Evolutionary conservation across 1,139 yeast species (phyloP).

Genomic region (Pichia sp.): DNA sequence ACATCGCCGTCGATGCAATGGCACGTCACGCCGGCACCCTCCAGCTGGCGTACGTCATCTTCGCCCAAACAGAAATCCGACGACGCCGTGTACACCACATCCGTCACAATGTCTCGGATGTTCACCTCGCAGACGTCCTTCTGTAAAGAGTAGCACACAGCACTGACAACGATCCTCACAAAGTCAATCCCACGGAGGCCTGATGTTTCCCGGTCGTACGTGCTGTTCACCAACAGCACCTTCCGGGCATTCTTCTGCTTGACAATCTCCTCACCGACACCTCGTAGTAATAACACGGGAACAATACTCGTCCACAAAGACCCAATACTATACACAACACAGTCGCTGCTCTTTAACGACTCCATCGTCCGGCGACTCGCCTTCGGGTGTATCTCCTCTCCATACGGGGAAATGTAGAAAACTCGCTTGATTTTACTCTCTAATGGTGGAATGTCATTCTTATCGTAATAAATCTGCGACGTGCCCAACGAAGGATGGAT

Average conservation of each 20-base stretch:
- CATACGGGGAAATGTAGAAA: slow-evolving; percentile 83
- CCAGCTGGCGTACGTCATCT: neutral
- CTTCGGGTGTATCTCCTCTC: slow-evolving; percentile 80
- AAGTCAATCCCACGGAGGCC: slow-evolving; percentile 15
- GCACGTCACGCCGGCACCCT: neutral
- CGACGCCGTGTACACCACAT: neutral
- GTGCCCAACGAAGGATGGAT: slow-evolving; percentile 76
- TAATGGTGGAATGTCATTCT: slow-evolving; percentile 52
- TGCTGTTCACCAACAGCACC: slow-evolving; percentile 14
- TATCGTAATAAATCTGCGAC: slow-evolving; percentile 73
- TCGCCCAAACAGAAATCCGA: neutral
- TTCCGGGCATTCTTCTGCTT: neutral
- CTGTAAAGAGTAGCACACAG: neutral
- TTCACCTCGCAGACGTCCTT: too few relatives aligned
- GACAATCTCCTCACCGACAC: slow-evolving; percentile 37
- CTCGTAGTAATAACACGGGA: slow-evolving; percentile 73
- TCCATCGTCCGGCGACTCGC: slow-evolving; percentile 66
- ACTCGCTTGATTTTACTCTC: slow-evolving; percentile 74
- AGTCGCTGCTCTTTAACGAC: slow-evolving; percentile 50
- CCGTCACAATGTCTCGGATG: slow-evolving; percentile 4
- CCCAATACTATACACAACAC: slow-evolving; percentile 78
- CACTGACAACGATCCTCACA: neutral
- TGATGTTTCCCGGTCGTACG: slow-evolving; percentile 16
- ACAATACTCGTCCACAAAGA: slow-evolving; percentile 83
- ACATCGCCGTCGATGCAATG: too few relatives aligned